Base-by-base conservation (phyloP, 2,329 filamentous ascomycete species). In the Penicillium corylophilum region DNA sequence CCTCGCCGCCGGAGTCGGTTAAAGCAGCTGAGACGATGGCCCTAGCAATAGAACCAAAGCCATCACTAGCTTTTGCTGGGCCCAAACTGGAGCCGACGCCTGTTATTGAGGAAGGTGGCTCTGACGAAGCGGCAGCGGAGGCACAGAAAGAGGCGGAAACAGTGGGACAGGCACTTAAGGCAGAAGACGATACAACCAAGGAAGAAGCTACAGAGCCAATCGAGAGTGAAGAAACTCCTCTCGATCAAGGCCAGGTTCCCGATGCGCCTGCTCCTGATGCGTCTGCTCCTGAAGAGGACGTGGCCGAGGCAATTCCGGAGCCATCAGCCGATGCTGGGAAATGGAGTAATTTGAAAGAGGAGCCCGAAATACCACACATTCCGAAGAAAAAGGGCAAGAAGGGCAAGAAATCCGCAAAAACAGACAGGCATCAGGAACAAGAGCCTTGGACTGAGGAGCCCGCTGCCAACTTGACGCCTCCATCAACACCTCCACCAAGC, bases 401-500 rank as follows among this genome's bases (percentile, higher is more conserved):
- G 43, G 56, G 59, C 8, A 67, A 67, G 46, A 68, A 66, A 54
- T 65, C 12, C 7, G 26, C 26, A 8, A 28, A 65, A 48, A 56
- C 61, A 9, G 6, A 33, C 8, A 44, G 20, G n/a, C 23, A 23
- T 8, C n/a, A 13, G 47, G 61, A 59, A 46, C 50, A 50, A 28
- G 64, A 50, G 12, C 12, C 13, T 5, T 36, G 42, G 10, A 51
- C 47, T 5, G 63, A 56, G 44, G 71, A 68, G 41, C 44, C 50
- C 24, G 51, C 56, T 5, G 51, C 62, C 35, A 67, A 64, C 28
- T 49, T 73, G 52, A 74, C 72, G 7, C 71, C 72, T 2, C 72
- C 72, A 16, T 67, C 65, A 18, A 74, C 71, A 24, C 71, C 72
- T 33, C 71, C 71, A 4, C 65, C 64, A 12, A 16, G 12, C n/a